A percentile compares a stretch with the other conserved stretches of the same genome.
Conservation (phyloP, 257 asterid species). For the Marsdenia floribunda region DNA sequence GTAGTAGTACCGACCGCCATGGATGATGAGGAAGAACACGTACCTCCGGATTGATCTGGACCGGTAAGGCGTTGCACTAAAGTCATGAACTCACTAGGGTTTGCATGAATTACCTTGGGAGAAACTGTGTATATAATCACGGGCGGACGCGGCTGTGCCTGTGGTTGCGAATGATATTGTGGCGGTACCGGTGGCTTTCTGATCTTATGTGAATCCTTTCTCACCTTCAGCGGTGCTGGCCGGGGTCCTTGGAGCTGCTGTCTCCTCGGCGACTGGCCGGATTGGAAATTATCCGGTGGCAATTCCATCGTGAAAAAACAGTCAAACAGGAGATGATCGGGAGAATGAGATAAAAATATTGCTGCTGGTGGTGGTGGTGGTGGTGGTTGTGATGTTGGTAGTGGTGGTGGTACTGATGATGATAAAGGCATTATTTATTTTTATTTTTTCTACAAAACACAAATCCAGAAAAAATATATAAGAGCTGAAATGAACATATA, state of each 20-base stretch:
- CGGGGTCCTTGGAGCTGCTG: conserved; percentile 85
- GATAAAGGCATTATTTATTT: conserved; percentile 15
- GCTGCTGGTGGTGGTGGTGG: conserved; percentile 3
- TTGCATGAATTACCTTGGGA: conserved; percentile 86
- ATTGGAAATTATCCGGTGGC: conserved; percentile 31
- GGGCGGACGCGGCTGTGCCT: conserved; percentile 68
- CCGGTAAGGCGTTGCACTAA: conserved; percentile 90
- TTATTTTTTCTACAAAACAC: neutral
- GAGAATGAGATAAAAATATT: neutral
- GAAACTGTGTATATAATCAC: conserved; percentile 90
- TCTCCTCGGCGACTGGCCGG: conserved; percentile 49
- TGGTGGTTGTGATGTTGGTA: neutral
- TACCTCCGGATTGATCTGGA: neutral
- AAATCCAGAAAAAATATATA: conserved; percentile 5
- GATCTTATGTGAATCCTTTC: conserved; percentile 83
- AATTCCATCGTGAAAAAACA: conserved; percentile 38
- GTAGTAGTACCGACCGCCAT: neutral
- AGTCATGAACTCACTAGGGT: conserved; percentile 98
- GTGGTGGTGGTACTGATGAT: conserved; percentile 20
- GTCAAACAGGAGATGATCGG: neutral
- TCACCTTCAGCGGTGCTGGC: conserved; percentile 70
- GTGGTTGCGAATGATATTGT: conserved; percentile 16
- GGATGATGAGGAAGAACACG: conserved; percentile 20
- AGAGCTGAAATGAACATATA: conserved; percentile 14
- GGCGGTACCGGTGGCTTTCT: conserved; percentile 69